A percentile compares a stretch with the other conserved stretches of the same genome.
Conservation (phyloP, 225 moss, liverwort and hornwort species). For the Straminergon stramineum region DNA sequence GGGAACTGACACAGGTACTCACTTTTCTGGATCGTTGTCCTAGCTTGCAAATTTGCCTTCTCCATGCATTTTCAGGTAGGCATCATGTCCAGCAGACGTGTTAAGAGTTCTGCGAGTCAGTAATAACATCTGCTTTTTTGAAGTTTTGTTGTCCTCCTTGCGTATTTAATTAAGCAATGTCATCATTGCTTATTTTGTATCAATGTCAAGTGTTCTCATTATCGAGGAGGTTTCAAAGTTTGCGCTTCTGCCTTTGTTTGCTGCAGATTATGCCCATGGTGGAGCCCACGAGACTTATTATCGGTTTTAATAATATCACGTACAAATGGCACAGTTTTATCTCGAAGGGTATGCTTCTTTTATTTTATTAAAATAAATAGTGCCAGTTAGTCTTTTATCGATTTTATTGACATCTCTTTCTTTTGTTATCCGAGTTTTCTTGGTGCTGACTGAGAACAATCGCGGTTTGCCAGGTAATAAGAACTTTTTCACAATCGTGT, state of each 20-base stretch:
- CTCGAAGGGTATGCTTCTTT: slow-evolving; percentile 46
- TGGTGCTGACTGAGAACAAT: background rate
- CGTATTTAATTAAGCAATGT: background rate
- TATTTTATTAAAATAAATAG: background rate
- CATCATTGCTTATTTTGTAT: background rate
- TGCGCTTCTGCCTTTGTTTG: background rate
- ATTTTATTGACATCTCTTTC: background rate
- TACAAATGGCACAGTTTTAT: slow-evolving; percentile 78
- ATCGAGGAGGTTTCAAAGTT: background rate
- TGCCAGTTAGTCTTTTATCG: background rate
- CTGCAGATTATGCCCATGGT: slow-evolving; percentile 68
- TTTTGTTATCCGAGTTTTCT: background rate
- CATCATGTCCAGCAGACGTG: background rate
- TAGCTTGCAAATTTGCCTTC: slow-evolving; percentile 82
- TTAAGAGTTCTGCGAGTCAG: background rate
- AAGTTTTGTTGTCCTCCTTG: background rate
- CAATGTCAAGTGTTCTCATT: background rate
- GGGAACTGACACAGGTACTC: slow-evolving; percentile 49
- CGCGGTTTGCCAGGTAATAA: slow-evolving; percentile 42
- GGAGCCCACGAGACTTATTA: slow-evolving; percentile 57
- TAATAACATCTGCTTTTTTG: background rate
- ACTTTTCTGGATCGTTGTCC: slow-evolving; percentile 66
- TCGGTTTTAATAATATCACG: slow-evolving; percentile 12
- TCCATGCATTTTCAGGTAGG: slow-evolving; percentile 79
- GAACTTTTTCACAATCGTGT: slow-evolving; percentile 54